These are phyloP conservation scores for Arachnopeziza araneosa DNA, from an alignment of 2,329 filamentous ascomycete genomes.

Conservation along the genomic window DNA sequence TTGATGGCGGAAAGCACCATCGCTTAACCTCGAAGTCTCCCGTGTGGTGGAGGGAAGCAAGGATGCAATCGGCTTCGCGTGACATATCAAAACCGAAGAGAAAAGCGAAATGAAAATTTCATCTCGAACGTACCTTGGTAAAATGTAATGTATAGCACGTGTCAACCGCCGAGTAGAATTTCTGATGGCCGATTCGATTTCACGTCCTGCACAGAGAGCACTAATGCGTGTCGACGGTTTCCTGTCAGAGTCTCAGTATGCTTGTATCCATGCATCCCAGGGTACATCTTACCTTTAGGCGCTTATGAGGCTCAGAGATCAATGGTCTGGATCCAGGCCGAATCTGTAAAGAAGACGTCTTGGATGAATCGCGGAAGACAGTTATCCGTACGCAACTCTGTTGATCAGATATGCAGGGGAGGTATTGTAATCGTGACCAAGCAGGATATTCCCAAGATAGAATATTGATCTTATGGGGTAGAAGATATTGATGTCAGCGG, in stretches of 20 bases:
- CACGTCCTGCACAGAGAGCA: not conserved
- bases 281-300: not conserved
- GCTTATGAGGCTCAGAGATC: not conserved
- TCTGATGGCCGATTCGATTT: too few species aligned
- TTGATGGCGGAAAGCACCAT: conserved; percentile 19
- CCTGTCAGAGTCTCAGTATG: conserved; percentile 8
- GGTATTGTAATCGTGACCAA: not conserved
- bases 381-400: not conserved
- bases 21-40: conserved; percentile 16
- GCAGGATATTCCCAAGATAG: not conserved
- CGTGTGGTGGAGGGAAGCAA: conserved; percentile 14
- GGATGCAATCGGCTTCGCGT: conserved; percentile 11
- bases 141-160: too few species aligned
- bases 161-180: too few species aligned
- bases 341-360: not conserved
- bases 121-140: conserved; percentile 13
- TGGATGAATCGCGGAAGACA: not conserved
- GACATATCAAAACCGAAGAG: conserved; percentile 4
- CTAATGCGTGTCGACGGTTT: not conserved
- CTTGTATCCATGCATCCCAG: not conserved
- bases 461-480: not conserved
- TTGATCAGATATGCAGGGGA: not conserved
- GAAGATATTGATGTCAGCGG: not conserved
- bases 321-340: too few species aligned
- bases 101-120: conserved; percentile 3